Conservation (phyloP, 2,329 filamentous ascomycete genomes). For the Beauveria sp. region DNA sequence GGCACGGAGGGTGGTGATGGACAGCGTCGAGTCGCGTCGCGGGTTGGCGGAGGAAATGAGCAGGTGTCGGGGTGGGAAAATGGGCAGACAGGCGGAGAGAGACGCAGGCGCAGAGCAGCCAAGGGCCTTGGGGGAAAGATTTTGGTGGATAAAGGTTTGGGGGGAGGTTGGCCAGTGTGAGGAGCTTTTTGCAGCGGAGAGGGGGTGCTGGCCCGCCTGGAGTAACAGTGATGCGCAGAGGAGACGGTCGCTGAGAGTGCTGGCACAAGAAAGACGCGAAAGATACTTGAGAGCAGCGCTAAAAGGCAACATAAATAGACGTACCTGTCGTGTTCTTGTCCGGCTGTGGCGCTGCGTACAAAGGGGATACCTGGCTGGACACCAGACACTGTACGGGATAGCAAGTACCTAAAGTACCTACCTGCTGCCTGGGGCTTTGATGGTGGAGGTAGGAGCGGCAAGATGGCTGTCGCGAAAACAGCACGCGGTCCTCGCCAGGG, state of each 20-base stretch:
- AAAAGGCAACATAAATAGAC: background rate
- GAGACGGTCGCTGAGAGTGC: background rate
- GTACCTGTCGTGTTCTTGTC: background rate
- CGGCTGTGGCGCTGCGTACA: background rate
- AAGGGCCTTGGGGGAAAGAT: background rate
- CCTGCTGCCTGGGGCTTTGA: background rate
- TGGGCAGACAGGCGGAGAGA: slow-evolving; percentile 6
- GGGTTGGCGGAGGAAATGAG: slow-evolving; percentile 31
- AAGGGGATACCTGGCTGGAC: no score
- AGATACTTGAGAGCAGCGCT: background rate
- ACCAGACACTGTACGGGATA: background rate
- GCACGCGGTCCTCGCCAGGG: background rate
- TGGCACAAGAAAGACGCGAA: background rate
- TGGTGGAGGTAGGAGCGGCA: slow-evolving; percentile 3
- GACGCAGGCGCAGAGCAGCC: background rate
- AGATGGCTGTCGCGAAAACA: slow-evolving; percentile 7
- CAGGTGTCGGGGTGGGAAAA: slow-evolving; percentile 17
- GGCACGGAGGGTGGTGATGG: slow-evolving; percentile 31
- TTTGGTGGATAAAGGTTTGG: slow-evolving; percentile 8
- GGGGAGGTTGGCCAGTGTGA: background rate
- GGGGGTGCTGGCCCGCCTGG: background rate
- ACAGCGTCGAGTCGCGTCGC: slow-evolving; percentile 33
- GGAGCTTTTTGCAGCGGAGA: background rate
- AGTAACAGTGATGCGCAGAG: background rate
- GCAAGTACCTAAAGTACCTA: background rate